Conservation (phyloP, 495 filamentous ascomycete genomes). For the Daldinia vernicosa region DNA sequence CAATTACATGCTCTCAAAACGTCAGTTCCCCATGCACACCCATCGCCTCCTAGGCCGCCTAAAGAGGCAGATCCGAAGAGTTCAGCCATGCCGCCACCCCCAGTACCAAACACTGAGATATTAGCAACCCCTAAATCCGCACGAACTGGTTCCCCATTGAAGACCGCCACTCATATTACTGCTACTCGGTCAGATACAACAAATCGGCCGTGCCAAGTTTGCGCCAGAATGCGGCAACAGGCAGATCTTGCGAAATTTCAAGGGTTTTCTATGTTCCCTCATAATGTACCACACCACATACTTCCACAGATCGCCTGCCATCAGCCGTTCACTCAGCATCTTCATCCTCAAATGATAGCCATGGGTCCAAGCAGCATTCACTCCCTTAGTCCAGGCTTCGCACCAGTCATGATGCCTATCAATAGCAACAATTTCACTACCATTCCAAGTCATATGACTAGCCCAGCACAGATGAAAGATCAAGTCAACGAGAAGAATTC, state of each 20-base stretch:
- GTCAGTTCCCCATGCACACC: neutral
- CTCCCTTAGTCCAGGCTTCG: conserved; percentile 24
- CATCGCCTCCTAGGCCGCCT: neutral
- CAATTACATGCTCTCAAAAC: conserved; percentile 11
- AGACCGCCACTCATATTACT: neutral
- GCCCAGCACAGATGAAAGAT: conserved; percentile 23
- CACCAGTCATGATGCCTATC: conserved; percentile 38
- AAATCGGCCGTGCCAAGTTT: conserved; percentile 44
- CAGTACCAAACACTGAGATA: conserved; percentile 9
- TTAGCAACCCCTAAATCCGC: neutral
- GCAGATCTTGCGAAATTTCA: conserved; percentile 37
- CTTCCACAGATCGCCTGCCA: conserved; percentile 36
- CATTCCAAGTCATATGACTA: conserved; percentile 22
- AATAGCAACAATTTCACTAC: conserved; percentile 25
- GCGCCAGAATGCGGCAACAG: conserved; percentile 38
- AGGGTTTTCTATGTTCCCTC: conserved; percentile 36
- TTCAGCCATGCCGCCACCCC: conserved; percentile 36
- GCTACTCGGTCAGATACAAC: neutral
- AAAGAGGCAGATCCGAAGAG: conserved; percentile 8
- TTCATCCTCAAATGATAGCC: conserved; percentile 40
- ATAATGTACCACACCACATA: conserved; percentile 34
- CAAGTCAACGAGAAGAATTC: conserved; percentile 1
- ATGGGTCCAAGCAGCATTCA: conserved; percentile 38
- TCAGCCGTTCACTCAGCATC: conserved; percentile 28
- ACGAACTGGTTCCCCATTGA: conserved; percentile 2